phyloP scores from a whole-genome alignment of 164 flowering plant genomes.

The Aristolochia contorta region DNA sequence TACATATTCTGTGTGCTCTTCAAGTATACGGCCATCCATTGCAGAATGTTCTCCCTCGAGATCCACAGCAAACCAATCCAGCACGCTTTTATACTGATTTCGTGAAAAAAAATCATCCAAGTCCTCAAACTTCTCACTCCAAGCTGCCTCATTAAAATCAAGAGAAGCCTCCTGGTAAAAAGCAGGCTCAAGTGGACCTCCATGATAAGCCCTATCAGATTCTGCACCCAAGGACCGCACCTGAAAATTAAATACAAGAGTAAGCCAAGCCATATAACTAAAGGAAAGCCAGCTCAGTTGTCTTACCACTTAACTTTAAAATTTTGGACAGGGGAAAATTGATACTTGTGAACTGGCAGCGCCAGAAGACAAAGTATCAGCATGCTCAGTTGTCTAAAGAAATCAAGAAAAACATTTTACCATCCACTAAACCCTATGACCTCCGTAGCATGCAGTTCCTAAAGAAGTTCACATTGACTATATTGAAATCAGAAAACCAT shows the following conservation, averaged over 20 bases:
- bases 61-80: conserved; percentile 99
- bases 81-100: conserved; percentile 46
- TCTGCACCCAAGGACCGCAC: conserved; percentile 94
- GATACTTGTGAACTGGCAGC: too few relatives aligned
- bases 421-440: too few relatives aligned
- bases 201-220: conserved; percentile 93
- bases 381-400: too few relatives aligned
- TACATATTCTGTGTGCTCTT: conserved; percentile 97
- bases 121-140: conserved; percentile 20
- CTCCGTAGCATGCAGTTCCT: too few relatives aligned
- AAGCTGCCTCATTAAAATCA: conserved; percentile 33
- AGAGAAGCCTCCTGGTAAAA: conserved; percentile 62
- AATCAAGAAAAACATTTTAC: too few relatives aligned
- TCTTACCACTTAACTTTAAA: too few relatives aligned
- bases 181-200: conserved; percentile 70
- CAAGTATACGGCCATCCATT: conserved; percentile 92
- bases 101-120: conserved; percentile 32
- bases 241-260: conserved; percentile 22
- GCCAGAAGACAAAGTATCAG: too few relatives aligned
- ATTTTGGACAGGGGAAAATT: too few relatives aligned
- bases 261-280: too few relatives aligned
- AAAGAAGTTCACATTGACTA: too few relatives aligned
- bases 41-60: conserved; percentile 99
- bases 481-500: too few relatives aligned
- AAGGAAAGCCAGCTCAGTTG: too few relatives aligned